Evolutionary conservation across 768 basidiomycete genomes (phyloP).

Genomic region (Xerocomus potaroensis): DNA sequence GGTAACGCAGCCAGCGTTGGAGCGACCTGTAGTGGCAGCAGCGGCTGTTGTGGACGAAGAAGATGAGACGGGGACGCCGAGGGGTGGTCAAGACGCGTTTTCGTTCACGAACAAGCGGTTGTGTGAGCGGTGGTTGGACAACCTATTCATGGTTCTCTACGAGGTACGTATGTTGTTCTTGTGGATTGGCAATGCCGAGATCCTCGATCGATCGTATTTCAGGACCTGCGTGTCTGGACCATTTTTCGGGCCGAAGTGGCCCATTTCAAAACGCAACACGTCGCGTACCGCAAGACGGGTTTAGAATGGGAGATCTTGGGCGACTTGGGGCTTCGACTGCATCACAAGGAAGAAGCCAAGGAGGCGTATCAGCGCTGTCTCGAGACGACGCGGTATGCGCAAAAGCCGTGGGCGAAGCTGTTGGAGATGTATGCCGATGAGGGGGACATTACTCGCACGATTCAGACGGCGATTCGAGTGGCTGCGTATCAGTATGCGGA

Average conservation of each 20-base stretch:
- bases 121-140: slow-evolving; percentile 97
- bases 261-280: slow-evolving; percentile 98
- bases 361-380: slow-evolving; percentile 96
- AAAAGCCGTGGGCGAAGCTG: slow-evolving; percentile 90
- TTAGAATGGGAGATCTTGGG: slow-evolving; percentile 98
- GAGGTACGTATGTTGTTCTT: slow-evolving; percentile 76
- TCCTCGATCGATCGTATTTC: background rate
- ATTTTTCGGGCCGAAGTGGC: slow-evolving; percentile 98
- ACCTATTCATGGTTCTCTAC: slow-evolving; percentile 96
- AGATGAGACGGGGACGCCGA: slow-evolving; percentile 16
- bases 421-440: slow-evolving; percentile 98
- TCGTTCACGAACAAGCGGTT: slow-evolving; percentile 95
- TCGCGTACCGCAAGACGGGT: slow-evolving; percentile 95
- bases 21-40: slow-evolving; percentile 43
- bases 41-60: slow-evolving; percentile 29
- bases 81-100: slow-evolving; percentile 55
- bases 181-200: background rate
- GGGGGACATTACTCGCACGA: slow-evolving; percentile 83
- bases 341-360: slow-evolving; percentile 98
- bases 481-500: slow-evolving; percentile 91
- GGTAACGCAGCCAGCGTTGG: slow-evolving; percentile 29
- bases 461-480: slow-evolving; percentile 90
- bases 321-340: slow-evolving; percentile 86
- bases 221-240: slow-evolving; percentile 98
- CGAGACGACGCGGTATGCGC: slow-evolving; percentile 78